phyloP scores from a whole-genome alignment of 2,329 filamentous ascomycete species.

The Alternaria sp. region DNA sequence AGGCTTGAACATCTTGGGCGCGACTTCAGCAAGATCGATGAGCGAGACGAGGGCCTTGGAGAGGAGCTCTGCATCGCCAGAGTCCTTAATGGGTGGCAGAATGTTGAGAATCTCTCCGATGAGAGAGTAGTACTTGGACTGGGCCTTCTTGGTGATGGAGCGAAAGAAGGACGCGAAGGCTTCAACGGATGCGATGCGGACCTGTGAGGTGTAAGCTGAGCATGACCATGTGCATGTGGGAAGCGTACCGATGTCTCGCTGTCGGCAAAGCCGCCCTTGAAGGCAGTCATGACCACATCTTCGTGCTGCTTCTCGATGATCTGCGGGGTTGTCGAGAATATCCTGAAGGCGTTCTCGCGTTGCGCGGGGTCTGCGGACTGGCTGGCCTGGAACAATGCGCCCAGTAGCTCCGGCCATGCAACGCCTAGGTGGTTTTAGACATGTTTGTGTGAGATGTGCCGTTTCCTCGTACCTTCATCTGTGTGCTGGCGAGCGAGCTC shows the following conservation, averaged over 20 bases:
- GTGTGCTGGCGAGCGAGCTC: slow-evolving; percentile 95
- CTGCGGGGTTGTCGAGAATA: slow-evolving; percentile 92
- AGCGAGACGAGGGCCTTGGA: slow-evolving; percentile 89
- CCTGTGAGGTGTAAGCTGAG: slow-evolving; percentile 60
- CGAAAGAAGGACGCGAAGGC: slow-evolving; percentile 97
- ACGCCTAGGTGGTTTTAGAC: slow-evolving; percentile 65
- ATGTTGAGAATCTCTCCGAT: slow-evolving; percentile 94
- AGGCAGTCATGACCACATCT: slow-evolving; percentile 86
- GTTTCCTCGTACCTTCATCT: slow-evolving; percentile 75
- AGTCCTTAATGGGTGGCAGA: slow-evolving; percentile 90
- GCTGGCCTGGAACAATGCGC: slow-evolving; percentile 87
- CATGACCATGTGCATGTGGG: not conserved
- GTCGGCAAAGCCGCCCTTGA: slow-evolving; percentile 92
- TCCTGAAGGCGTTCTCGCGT: slow-evolving; percentile 91
- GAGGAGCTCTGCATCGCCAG: slow-evolving; percentile 87
- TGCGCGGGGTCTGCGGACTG: slow-evolving; percentile 84
- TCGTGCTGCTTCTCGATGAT: slow-evolving; percentile 98
- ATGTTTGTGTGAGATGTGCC: not conserved
- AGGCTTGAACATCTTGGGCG: slow-evolving; percentile 95
- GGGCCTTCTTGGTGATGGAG: slow-evolving; percentile 85
- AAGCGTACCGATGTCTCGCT: slow-evolving; percentile 74
- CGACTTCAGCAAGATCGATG: slow-evolving; percentile 93
- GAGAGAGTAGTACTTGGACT: slow-evolving; percentile 85
- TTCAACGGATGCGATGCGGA: slow-evolving; percentile 93
- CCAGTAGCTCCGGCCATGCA: slow-evolving; percentile 88